Conservation (phyloP, 2,329 filamentous ascomycete species). For the Byssoonygena ceratinophila region DNA sequence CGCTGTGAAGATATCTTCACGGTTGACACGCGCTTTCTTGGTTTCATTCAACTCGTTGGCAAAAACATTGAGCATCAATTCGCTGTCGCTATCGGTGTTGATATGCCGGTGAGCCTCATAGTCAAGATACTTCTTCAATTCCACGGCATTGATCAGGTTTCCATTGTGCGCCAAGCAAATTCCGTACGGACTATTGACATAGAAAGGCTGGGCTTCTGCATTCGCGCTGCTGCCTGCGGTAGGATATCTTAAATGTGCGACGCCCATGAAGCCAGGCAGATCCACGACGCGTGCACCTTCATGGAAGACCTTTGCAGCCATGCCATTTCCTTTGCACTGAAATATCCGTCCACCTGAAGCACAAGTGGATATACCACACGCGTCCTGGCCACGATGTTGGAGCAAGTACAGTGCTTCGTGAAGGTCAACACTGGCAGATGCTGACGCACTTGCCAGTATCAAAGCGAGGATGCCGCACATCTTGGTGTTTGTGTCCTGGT, state of each 20-base stretch:
- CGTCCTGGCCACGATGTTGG: slow-evolving; percentile 75
- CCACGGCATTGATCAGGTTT: slow-evolving; percentile 70
- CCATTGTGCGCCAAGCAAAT: slow-evolving; percentile 77
- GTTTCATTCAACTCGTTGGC: slow-evolving; percentile 71
- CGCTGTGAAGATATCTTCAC: slow-evolving; percentile 63
- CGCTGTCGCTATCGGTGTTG: slow-evolving; percentile 82
- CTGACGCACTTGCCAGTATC: slow-evolving; percentile 48
- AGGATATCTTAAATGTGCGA: slow-evolving; percentile 79
- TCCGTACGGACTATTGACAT: slow-evolving; percentile 77
- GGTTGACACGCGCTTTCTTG: slow-evolving; percentile 69
- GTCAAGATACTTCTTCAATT: slow-evolving; percentile 62
- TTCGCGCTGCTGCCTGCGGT: slow-evolving; percentile 76
- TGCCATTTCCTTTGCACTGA: slow-evolving; percentile 82
- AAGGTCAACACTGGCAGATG: slow-evolving; percentile 51
- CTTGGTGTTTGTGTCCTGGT: slow-evolving; percentile 18
- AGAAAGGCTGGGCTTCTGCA: slow-evolving; percentile 84
- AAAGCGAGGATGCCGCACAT: slow-evolving; percentile 56
- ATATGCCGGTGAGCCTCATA: slow-evolving; percentile 71
- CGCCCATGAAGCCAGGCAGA: slow-evolving; percentile 74
- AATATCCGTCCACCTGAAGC: slow-evolving; percentile 67
- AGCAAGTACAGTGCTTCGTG: slow-evolving; percentile 64
- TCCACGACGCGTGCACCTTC: slow-evolving; percentile 64
- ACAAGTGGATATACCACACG: slow-evolving; percentile 70
- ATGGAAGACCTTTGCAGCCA: slow-evolving; percentile 74
- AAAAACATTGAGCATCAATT: slow-evolving; percentile 80